phyloP scores from a whole-genome alignment of 2,329 filamentous ascomycete species.

The Didymella segeticola region DNA sequence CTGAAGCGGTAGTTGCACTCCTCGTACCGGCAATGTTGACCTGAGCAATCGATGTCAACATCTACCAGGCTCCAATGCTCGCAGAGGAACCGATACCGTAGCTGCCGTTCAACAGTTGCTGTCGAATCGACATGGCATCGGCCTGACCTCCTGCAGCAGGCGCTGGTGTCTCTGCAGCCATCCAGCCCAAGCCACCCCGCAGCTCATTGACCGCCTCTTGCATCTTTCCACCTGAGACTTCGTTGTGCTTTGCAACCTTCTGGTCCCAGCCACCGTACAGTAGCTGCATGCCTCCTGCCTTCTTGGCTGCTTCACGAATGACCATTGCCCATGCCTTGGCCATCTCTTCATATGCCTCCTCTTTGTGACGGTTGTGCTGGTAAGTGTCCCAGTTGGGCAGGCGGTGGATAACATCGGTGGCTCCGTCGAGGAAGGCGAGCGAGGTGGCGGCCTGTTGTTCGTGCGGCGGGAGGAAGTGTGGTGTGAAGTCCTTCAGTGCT shows the following conservation, averaged over 20 bases:
- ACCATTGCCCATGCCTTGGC: slow-evolving; percentile 91
- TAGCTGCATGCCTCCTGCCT: slow-evolving; percentile 83
- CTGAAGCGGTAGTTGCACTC: neutral
- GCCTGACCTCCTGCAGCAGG: slow-evolving; percentile 29
- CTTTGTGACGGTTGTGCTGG: slow-evolving; percentile 89
- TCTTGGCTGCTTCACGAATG: slow-evolving; percentile 87
- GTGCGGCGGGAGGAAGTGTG: slow-evolving; percentile 91
- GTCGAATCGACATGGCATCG: slow-evolving; percentile 46
- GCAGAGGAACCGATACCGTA: slow-evolving; percentile 62
- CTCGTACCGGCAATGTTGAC: neutral
- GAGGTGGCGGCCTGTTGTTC: slow-evolving; percentile 85
- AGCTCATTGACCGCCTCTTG: slow-evolving; percentile 81
- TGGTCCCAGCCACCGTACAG: slow-evolving; percentile 94
- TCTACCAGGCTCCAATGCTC: slow-evolving; percentile 64
- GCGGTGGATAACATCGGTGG: slow-evolving; percentile 86
- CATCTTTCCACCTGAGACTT: slow-evolving; percentile 82
- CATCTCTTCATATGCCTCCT: slow-evolving; percentile 95
- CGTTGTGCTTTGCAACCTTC: slow-evolving; percentile 84
- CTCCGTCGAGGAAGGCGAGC: slow-evolving; percentile 85
- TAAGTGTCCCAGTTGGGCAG: slow-evolving; percentile 91
- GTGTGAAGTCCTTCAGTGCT: slow-evolving; percentile 90
- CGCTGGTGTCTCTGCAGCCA: slow-evolving; percentile 57
- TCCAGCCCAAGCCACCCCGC: slow-evolving; percentile 78
- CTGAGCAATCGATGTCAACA: neutral
- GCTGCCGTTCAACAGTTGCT: slow-evolving; percentile 62